Evolutionary conservation across 2,329 filamentous ascomycete species (phyloP).

Genomic region (Zalaria obscura): DNA sequence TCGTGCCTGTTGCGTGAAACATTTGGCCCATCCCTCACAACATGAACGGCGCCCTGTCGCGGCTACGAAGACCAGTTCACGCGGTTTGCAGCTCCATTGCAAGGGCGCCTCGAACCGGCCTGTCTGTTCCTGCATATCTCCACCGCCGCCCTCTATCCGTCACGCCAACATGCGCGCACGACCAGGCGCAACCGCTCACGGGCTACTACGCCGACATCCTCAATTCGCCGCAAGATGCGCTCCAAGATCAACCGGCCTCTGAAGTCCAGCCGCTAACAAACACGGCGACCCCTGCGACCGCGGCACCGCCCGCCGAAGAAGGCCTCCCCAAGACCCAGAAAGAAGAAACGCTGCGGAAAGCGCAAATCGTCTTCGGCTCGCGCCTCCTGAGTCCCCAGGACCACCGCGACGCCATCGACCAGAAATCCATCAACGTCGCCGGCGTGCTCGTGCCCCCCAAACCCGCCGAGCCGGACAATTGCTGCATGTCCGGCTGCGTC

Average conservation of each 20-base stretch:
- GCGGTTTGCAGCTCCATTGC: no score
- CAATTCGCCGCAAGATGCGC: slow-evolving; percentile 4
- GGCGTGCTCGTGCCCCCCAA: slow-evolving; percentile 72
- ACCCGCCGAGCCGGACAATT: slow-evolving; percentile 88
- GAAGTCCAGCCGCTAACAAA: not conserved
- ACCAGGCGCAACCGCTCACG: slow-evolving; percentile 7
- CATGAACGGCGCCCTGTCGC: no score
- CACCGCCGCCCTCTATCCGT: no score
- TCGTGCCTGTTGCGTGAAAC: no score
- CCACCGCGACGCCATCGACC: slow-evolving; percentile 45
- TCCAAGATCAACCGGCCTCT: not conserved
- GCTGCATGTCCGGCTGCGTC: slow-evolving; percentile 97
- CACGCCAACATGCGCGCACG: not conserved
- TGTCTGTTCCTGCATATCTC: no score
- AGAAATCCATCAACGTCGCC: slow-evolving; percentile 51
- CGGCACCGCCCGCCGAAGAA: slow-evolving; percentile 18
- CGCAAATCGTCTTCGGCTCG: slow-evolving; percentile 68
- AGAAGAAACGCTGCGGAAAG: slow-evolving; percentile 41
- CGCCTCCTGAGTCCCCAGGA: slow-evolving; percentile 61
- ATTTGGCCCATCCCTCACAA: no score
- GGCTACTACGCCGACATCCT: slow-evolving; percentile 13
- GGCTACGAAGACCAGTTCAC: no score
- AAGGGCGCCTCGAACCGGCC: no score
- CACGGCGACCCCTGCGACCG: slow-evolving; percentile 6
- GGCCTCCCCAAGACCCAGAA: slow-evolving; percentile 31